Conservation (phyloP, 441 rosid genomes). For the Erodium texanum region DNA sequence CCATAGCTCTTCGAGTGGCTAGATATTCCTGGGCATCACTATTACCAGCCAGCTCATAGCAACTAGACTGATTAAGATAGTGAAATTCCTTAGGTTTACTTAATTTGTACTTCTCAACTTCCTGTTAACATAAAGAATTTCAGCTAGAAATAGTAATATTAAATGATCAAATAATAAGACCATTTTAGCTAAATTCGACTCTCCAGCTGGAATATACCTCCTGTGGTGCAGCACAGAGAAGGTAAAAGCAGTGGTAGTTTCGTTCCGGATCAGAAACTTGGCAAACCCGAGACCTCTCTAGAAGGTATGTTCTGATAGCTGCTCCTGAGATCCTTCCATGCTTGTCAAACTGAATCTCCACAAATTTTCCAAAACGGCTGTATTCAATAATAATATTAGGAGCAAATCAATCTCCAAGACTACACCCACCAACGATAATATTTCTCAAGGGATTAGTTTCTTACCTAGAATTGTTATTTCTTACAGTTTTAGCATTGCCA, state of each 20-base stretch:
- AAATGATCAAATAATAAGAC: background rate
- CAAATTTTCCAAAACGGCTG: slow-evolving; percentile 76
- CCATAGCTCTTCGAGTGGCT: slow-evolving; percentile 62
- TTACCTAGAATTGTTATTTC: slow-evolving; percentile 97
- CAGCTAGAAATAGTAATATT: background rate
- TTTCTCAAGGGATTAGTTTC: slow-evolving; percentile 7
- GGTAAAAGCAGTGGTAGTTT: slow-evolving; percentile 69
- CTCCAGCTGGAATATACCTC: slow-evolving; percentile 33
- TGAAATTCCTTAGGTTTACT: slow-evolving; percentile 46
- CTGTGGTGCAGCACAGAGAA: slow-evolving; percentile 65
- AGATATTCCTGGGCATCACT: slow-evolving; percentile 58
- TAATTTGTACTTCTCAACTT: slow-evolving; percentile 44
- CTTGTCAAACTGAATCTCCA: slow-evolving; percentile 68
- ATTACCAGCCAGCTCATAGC: slow-evolving; percentile 52
- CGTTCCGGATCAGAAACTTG: slow-evolving; percentile 66
- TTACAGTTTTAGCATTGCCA: slow-evolving; percentile 97
- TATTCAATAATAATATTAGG: slow-evolving; percentile 15
- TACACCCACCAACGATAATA: background rate
- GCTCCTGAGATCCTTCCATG: slow-evolving; percentile 73
- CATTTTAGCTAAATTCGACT: background rate
- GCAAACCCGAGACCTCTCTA: slow-evolving; percentile 71
- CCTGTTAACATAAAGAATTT: slow-evolving; percentile 33
- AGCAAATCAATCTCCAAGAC: background rate
- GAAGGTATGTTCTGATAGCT: slow-evolving; percentile 60
- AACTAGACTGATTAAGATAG: slow-evolving; percentile 54